Evolutionary conservation across 2,329 filamentous ascomycete genomes (phyloP).

Genomic region (Paramyrothecium roridum): DNA sequence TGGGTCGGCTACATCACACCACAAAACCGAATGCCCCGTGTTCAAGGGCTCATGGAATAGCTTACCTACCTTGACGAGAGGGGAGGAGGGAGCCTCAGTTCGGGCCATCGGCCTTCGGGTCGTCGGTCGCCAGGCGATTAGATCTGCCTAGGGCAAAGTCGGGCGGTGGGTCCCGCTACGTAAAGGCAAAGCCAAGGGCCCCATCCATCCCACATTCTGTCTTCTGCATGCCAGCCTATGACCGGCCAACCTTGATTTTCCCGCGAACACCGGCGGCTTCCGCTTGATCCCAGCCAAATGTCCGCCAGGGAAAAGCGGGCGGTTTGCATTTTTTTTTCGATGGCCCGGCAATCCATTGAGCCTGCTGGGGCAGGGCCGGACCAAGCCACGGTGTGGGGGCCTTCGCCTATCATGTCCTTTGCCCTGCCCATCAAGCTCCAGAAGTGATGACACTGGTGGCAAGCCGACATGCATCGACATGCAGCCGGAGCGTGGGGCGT

Average conservation of each 20-base stretch:
- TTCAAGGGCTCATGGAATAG: no score
- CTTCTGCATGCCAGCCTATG: background rate
- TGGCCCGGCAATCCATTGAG: background rate
- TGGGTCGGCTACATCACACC: no score
- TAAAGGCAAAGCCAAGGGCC: background rate
- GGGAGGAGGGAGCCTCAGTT: background rate
- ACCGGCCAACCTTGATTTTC: background rate
- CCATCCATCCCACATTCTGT: background rate
- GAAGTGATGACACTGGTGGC: background rate
- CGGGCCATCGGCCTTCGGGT: background rate
- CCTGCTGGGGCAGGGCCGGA: background rate
- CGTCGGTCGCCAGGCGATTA: background rate
- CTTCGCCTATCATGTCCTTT: background rate
- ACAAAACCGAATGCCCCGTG: no score
- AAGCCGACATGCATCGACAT: background rate
- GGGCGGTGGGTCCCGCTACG: no score
- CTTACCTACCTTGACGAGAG: no score
- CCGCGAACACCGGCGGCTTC: background rate
- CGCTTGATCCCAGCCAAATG: background rate
- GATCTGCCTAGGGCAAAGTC: no score
- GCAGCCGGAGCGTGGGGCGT: background rate
- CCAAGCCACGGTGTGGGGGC: background rate
- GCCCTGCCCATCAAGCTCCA: background rate
- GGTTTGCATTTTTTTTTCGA: background rate
- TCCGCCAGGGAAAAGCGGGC: background rate